Base-by-base conservation (phyloP, 495 filamentous ascomycete genomes). In the Penicillium alfredii region DNA sequence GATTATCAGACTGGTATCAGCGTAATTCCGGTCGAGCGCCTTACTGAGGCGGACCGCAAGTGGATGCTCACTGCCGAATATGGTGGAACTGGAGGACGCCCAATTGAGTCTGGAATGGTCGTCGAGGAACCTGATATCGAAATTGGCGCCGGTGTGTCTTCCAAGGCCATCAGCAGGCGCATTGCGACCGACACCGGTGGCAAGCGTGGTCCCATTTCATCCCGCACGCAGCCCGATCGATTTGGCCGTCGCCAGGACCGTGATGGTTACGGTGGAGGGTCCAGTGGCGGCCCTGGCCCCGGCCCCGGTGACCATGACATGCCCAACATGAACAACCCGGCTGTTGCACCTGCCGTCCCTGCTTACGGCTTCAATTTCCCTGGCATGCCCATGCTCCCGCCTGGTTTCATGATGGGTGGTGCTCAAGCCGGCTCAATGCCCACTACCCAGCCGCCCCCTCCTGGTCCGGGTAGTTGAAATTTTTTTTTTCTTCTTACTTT, bases 71-170 rank as follows among this genome's bases (percentile, higher is more conserved):
- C 80, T 29, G 92, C 92, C 12, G 86, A 92, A 47, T 95, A 83
- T 45, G 92, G 92, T 42, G 92, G 92, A 23, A 92, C 84, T 41
- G 93, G 92, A 34, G 92, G 89, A 31, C 75, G 76, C 30, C 63
- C 77, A 1, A 84, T 98, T 39, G 84, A 86, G 49, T 66, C 70
- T 15, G 90, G 90, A 12, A 78, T 97, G 61, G 81, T 88, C 9
- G 84, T 97, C 13, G 92, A 98, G 53, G 92, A 98, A 61, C 92
- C 92, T 6, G 92, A 98, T 56, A 98, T 98, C 47, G 92, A 98
- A 58, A 98, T 98, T 41, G 92, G 92, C 27, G 87, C 88, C 26
- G 92, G 92, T 33, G 93, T 97, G 8, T 95, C 88, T 4, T 95
- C 88, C 3, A 98, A 98, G 68, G 87, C 87, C 8, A 92, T 94